Conservation (phyloP, 768 basidiomycete genomes). For the Kwoniella bestiolae region DNA sequence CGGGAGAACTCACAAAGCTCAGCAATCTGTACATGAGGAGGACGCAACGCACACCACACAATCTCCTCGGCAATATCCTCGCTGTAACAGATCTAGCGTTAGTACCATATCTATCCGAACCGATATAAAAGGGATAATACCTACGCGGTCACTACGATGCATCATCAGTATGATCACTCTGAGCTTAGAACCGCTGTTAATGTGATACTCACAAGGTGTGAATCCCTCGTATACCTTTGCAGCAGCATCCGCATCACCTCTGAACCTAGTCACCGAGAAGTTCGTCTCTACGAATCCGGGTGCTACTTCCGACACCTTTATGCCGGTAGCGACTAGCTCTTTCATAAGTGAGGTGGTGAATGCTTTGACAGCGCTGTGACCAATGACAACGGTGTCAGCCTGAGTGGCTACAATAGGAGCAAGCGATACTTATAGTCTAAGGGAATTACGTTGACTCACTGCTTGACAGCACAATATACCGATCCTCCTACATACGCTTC, state of each 20-base stretch:
- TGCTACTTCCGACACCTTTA: constrained; percentile 91
- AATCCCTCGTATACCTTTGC: constrained; percentile 86
- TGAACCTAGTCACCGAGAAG: constrained; percentile 84
- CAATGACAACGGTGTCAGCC: no score
- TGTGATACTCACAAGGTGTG: constrained; percentile 62
- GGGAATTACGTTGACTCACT: constrained; percentile 16
- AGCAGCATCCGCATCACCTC: constrained; percentile 76
- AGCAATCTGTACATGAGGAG: constrained; percentile 22
- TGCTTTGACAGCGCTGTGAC: constrained; percentile 71
- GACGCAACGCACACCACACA: constrained; percentile 76
- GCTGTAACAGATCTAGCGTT: constrained; percentile 37
- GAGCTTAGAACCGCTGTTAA: not conserved
- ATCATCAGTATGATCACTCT: not conserved
- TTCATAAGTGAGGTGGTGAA: constrained; percentile 79
- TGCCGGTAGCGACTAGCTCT: constrained; percentile 87
- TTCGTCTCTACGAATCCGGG: constrained; percentile 67
- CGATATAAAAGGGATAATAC: not conserved
- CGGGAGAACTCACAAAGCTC: not conserved
- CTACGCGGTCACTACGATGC: constrained; percentile 1
- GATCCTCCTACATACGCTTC: constrained; percentile 85
- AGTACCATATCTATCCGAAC: not conserved
- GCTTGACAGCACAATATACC: constrained; percentile 83
- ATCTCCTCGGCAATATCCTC: constrained; percentile 93
- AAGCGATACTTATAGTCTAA: no score
- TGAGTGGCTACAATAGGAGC: no score